These are phyloP conservation scores for Globisporangium cederbergense DNA, from an alignment of 352 stramenopile species.

Conservation along the genomic window DNA sequence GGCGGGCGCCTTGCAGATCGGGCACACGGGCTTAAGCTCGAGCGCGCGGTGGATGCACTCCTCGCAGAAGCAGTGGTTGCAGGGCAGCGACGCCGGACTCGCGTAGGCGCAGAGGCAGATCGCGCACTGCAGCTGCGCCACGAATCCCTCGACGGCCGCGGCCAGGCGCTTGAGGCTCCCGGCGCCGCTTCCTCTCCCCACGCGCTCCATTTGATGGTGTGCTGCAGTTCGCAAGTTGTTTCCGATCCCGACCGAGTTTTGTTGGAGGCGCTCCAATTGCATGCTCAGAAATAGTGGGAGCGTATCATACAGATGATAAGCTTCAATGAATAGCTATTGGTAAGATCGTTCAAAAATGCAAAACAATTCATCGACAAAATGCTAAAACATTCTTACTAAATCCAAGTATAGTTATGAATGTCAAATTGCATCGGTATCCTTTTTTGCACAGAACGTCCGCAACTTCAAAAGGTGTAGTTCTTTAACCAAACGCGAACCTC, in stretches of 20 bases:
- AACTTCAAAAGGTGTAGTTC: not conserved
- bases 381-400: too few species aligned
- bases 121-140: constrained; percentile 72
- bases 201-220: constrained; percentile 14
- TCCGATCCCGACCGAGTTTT: not conserved
- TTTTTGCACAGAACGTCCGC: too few species aligned
- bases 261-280: not conserved
- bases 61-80: constrained; percentile 87
- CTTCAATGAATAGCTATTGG: too few species aligned
- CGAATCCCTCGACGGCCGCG: constrained; percentile 59
- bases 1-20: constrained; percentile 80
- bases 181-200: constrained; percentile 7
- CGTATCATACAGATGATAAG: too few species aligned
- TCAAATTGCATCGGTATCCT: too few species aligned
- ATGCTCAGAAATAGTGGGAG: not conserved
- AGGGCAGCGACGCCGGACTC: constrained; percentile 69
- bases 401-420: too few species aligned
- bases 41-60: constrained; percentile 84
- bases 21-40: constrained; percentile 72
- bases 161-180: constrained; percentile 45
- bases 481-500: not conserved
- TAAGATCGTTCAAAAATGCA: too few species aligned
- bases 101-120: constrained; percentile 82
- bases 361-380: too few species aligned
- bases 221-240: not conserved